Evolutionary conservation across 306 rosid species (phyloP).

Genomic region (Pyrus communis): DNA sequence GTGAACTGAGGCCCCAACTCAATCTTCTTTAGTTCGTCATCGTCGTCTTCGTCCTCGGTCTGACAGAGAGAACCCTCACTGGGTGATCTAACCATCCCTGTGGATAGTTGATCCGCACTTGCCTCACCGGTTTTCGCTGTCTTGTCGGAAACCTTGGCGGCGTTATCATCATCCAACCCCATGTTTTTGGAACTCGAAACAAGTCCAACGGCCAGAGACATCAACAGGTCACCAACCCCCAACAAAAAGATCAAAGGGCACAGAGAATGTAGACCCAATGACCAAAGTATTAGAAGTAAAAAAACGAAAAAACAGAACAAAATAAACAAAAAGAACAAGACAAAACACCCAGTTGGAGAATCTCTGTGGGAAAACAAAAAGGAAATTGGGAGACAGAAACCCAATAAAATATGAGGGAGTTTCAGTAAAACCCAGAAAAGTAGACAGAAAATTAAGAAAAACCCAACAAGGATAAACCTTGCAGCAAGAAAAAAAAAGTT

Average conservation of each 20-base stretch:
- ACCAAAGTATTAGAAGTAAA: neutral
- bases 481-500: conserved; percentile 26
- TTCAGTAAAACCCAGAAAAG: conserved; percentile 29
- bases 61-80: conserved; percentile 58
- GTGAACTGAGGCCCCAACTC: conserved; percentile 88
- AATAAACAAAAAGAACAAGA: conserved; percentile 3
- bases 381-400: conserved; percentile 16
- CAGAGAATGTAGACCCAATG: conserved; percentile 12
- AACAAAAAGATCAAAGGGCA: conserved; percentile 8
- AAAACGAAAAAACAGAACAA: conserved; percentile 1
- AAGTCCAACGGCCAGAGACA: conserved; percentile 45
- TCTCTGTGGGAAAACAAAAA: conserved; percentile 22
- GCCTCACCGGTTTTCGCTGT: conserved; percentile 19
- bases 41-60: conserved; percentile 83
- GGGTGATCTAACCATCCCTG: conserved; percentile 26
- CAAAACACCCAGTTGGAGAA: conserved; percentile 37
- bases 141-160: conserved; percentile 24
- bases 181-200: conserved; percentile 43
- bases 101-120: conserved; percentile 26
- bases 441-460: conserved; percentile 15
- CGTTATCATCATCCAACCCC: conserved; percentile 67
- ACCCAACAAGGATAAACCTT: conserved; percentile 21
- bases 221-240: conserved; percentile 36
- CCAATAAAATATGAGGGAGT: conserved; percentile 5
- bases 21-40: conserved; percentile 67